phyloP scores from a whole-genome alignment of 805 yeast species.

The Pichia exigua region DNA sequence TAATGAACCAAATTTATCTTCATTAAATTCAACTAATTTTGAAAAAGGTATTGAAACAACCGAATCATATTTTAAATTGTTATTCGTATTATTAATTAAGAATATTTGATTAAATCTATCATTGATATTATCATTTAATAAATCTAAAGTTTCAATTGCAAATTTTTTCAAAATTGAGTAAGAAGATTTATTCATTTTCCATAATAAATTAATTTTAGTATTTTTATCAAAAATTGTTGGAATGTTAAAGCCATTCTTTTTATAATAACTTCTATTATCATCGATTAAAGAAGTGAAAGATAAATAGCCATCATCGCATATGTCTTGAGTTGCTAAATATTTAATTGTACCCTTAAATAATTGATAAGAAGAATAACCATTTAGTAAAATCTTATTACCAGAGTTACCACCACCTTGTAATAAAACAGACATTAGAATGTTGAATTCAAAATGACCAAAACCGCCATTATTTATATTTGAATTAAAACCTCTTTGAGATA shows the following conservation, averaged over 20 bases:
- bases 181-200: slow-evolving; percentile 69
- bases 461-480: slow-evolving; percentile 61
- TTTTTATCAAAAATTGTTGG: slow-evolving; percentile 74
- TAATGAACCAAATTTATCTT: slow-evolving; percentile 50
- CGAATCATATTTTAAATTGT: slow-evolving; percentile 59
- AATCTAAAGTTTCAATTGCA: slow-evolving; percentile 58
- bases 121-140: slow-evolving; percentile 69
- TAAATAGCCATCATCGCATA: slow-evolving; percentile 53
- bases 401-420: slow-evolving; percentile 73
- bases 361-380: slow-evolving; percentile 91
- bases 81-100: slow-evolving; percentile 48
- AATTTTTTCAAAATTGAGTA: slow-evolving; percentile 53
- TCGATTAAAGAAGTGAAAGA: slow-evolving; percentile 55
- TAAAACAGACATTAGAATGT: slow-evolving; percentile 70
- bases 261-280: slow-evolving; percentile 37
- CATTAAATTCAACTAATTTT: slow-evolving; percentile 30
- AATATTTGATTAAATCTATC: slow-evolving; percentile 81
- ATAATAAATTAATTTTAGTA: slow-evolving; percentile 69
- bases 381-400: slow-evolving; percentile 69
- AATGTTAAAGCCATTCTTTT: slow-evolving; percentile 53
- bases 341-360: slow-evolving; percentile 82
- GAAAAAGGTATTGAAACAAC: slow-evolving; percentile 45
- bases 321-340: slow-evolving; percentile 74
- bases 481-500: slow-evolving; percentile 75
- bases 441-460: slow-evolving; percentile 89